phyloP scores from a whole-genome alignment of 306 rosid species.

The Pyrus communis region DNA sequence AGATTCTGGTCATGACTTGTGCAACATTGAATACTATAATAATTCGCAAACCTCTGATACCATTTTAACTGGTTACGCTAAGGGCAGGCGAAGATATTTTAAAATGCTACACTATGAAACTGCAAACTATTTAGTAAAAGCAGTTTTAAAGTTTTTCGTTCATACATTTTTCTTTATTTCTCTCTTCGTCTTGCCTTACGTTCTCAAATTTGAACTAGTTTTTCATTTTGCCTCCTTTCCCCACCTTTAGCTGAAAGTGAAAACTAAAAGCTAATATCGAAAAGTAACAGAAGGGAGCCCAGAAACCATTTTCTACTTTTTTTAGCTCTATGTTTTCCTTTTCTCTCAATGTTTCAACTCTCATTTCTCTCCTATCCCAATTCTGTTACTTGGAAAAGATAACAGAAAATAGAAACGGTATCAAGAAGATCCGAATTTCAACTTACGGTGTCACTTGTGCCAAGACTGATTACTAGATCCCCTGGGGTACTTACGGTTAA shows the following conservation, averaged over 20 bases:
- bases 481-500: slow-evolving; percentile 88
- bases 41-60: background rate
- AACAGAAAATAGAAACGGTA: background rate
- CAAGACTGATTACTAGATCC: slow-evolving; percentile 92
- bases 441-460: slow-evolving; percentile 96
- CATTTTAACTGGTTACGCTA: background rate
- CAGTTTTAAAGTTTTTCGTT: background rate
- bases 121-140: background rate
- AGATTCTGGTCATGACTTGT: background rate
- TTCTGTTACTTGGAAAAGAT: background rate
- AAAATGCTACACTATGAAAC: background rate
- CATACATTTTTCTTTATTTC: background rate
- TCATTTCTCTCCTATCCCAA: background rate
- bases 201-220: background rate
- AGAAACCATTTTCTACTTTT: background rate
- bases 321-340: background rate
- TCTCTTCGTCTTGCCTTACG: background rate
- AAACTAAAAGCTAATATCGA: background rate
- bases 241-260: background rate
- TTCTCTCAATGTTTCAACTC: background rate
- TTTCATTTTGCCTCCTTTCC: background rate
- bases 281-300: background rate
- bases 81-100: too few species aligned
- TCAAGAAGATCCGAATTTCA: background rate
- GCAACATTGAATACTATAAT: background rate